Conservation (phyloP, 2,329 filamentous ascomycete genomes). For the Penicillium palitans region DNA sequence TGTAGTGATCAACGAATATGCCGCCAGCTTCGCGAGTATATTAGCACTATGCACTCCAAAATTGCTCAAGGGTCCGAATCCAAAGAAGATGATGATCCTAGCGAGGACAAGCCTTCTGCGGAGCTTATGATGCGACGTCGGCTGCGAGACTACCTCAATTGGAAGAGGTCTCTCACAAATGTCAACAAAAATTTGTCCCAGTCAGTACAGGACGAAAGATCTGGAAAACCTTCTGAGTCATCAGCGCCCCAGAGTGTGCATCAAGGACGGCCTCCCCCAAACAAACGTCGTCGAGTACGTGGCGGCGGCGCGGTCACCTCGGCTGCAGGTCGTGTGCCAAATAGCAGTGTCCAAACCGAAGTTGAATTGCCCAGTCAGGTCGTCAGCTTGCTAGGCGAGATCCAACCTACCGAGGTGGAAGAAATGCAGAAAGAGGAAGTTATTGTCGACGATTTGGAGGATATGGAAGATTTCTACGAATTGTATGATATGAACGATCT, state of each 20-base stretch:
- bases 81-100: slow-evolving; percentile 51
- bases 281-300: slow-evolving; percentile 81
- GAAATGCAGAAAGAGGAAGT: slow-evolving; percentile 68
- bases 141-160: slow-evolving; percentile 80
- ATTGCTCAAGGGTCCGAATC: slow-evolving; percentile 46
- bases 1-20: slow-evolving; percentile 85
- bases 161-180: slow-evolving; percentile 86
- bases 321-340: slow-evolving; percentile 64
- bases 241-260: slow-evolving; percentile 33
- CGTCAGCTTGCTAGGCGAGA: slow-evolving; percentile 75
- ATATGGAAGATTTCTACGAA: slow-evolving; percentile 91
- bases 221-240: slow-evolving; percentile 26
- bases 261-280: slow-evolving; percentile 69
- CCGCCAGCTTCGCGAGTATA: slow-evolving; percentile 82
- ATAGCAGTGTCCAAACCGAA: slow-evolving; percentile 73
- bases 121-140: slow-evolving; percentile 88
- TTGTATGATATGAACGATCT: slow-evolving; percentile 89
- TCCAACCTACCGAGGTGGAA: slow-evolving; percentile 78
- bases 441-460: slow-evolving; percentile 74
- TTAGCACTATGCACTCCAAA: slow-evolving; percentile 83
- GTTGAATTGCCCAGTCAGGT: slow-evolving; percentile 77
- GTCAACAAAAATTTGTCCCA: slow-evolving; percentile 61
- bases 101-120: slow-evolving; percentile 67
- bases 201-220: slow-evolving; percentile 24
- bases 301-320: slow-evolving; percentile 68